A percentile compares a stretch with the other conserved stretches of the same genome.
Conservation (phyloP, 805 yeast genomes). For the Metschnikowia continentalis region DNA sequence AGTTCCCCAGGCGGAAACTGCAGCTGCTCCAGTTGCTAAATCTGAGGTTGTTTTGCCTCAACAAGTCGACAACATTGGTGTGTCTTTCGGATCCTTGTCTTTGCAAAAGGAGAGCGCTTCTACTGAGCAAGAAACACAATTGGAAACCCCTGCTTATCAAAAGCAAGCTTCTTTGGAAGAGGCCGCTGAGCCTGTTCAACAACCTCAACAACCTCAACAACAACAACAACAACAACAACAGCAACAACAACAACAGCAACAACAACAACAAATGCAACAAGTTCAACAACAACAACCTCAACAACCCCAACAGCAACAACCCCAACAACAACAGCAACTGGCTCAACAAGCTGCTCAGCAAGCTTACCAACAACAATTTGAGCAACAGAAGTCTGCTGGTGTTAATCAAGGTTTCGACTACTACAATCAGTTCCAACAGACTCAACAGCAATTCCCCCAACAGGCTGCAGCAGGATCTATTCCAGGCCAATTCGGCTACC, state of each 20-base stretch:
- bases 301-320: neutral
- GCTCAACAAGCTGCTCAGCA: conserved; percentile 11
- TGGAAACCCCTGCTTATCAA: conserved; percentile 4
- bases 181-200: conserved; percentile 9
- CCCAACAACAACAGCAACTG: neutral
- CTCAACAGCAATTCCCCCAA: conserved; percentile 37
- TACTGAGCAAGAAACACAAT: conserved; percentile 17
- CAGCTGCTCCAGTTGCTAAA: conserved; percentile 49
- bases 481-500: conserved; percentile 44
- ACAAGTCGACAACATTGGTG: conserved; percentile 47
- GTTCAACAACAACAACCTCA: no score
- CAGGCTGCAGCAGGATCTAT: conserved; percentile 35
- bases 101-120: conserved; percentile 34
- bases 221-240: conserved; percentile 25
- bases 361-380: conserved; percentile 15
- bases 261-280: conserved; percentile 25
- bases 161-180: conserved; percentile 4
- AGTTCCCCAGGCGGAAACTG: conserved; percentile 7
- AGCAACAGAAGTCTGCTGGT: conserved; percentile 12
- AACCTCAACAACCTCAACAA: conserved; percentile 7
- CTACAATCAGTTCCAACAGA: conserved; percentile 19
- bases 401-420: conserved; percentile 19
- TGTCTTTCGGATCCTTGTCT: conserved; percentile 59
- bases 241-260: conserved; percentile 10
- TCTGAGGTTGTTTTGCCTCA: conserved; percentile 52